phyloP scores from a whole-genome alignment of 2,329 filamentous ascomycete species.

The Madurella mycetomatis region DNA sequence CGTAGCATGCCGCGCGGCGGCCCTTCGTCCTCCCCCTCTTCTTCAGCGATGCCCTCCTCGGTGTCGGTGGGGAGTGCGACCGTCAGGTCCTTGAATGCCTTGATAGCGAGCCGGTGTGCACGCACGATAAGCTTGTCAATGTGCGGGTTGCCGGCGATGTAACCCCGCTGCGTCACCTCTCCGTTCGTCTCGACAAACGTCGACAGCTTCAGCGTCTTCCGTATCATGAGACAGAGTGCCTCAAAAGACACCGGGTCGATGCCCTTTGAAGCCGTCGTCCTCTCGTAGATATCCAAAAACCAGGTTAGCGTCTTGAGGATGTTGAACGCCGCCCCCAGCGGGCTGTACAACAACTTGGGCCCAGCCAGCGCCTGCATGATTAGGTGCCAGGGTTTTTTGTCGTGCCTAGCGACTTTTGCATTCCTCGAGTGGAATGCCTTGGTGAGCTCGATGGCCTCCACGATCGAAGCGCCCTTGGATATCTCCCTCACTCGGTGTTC shows the following conservation, averaged over 20 bases:
- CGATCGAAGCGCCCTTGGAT: conserved; percentile 5
- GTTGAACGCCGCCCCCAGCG: conserved; percentile 24
- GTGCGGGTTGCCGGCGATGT: background rate
- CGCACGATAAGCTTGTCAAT: conserved; percentile 6
- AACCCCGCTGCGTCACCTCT: background rate
- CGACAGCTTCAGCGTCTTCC: conserved; percentile 28
- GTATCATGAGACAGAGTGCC: conserved; percentile 32
- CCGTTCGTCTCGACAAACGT: conserved; percentile 5
- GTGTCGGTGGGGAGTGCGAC: conserved; percentile 20
- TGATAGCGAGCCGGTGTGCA: conserved; percentile 7
- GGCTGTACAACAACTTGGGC: conserved; percentile 30
- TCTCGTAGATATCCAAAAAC: conserved; percentile 31
- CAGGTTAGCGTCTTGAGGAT: conserved; percentile 30
- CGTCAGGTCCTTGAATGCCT: conserved; percentile 25
- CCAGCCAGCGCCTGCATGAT: conserved; percentile 39
- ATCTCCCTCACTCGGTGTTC: background rate
- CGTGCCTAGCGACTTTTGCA: background rate
- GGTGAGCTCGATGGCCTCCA: conserved; percentile 35
- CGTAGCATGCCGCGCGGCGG: conserved; percentile 29
- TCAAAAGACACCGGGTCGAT: conserved; percentile 35
- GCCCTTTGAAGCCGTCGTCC: conserved; percentile 29
- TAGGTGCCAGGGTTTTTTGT: conserved; percentile 40
- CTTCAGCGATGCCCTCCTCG: conserved; percentile 21
- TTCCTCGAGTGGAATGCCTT: conserved; percentile 23
- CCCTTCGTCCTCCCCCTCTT: background rate